phyloP scores from a whole-genome alignment of 176 grass and related monocot genomes.

The Aegilops bicornis region DNA sequence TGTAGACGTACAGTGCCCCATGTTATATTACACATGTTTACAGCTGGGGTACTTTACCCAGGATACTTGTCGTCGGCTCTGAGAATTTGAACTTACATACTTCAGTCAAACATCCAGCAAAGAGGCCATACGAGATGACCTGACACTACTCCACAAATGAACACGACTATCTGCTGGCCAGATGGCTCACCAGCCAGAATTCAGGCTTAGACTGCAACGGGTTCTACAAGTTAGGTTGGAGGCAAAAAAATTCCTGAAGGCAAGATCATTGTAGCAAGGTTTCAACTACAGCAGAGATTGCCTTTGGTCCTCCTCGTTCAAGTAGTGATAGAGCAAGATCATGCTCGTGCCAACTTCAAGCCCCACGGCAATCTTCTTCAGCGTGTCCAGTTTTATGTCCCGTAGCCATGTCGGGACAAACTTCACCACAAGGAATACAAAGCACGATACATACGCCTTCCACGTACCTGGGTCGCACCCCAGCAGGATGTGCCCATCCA shows the following conservation, averaged over 20 bases:
- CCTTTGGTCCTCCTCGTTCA: slow-evolving; percentile 60
- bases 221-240: not conserved
- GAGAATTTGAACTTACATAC: not conserved
- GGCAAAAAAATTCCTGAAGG: not conserved
- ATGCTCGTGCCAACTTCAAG: slow-evolving; percentile 72
- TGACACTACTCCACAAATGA: not conserved
- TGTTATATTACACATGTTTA: not conserved
- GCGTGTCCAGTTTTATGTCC: slow-evolving; percentile 64
- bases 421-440: slow-evolving; percentile 75
- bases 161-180: not conserved
- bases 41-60: not conserved
- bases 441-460: slow-evolving; percentile 77
- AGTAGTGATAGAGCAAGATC: slow-evolving; percentile 75
- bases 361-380: slow-evolving; percentile 68
- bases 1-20: not conserved
- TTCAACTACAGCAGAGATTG: slow-evolving; percentile 55
- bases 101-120: not conserved
- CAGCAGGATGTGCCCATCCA: slow-evolving; percentile 76
- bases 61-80: not conserved
- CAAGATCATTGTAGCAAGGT: slow-evolving; percentile 39
- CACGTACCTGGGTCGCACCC: slow-evolving; percentile 82
- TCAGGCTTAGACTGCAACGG: not conserved
- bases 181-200: not conserved
- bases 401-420: slow-evolving; percentile 81
- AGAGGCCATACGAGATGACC: not conserved